Conservation (phyloP, 805 yeast species). For the Isabelozyma rhagii region DNA sequence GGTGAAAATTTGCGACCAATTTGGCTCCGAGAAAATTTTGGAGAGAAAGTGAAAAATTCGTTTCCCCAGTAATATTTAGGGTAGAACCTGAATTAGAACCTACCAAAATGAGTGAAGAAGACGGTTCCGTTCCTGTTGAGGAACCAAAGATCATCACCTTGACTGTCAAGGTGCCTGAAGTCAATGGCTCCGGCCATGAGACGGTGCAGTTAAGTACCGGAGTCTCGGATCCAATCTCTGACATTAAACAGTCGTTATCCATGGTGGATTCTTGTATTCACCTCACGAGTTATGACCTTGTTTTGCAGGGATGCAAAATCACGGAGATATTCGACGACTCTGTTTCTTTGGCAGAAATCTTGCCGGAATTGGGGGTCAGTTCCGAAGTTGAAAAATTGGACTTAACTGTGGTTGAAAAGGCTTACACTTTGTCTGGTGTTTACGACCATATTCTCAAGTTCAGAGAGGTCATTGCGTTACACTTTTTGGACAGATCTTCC, state of each 20-base stretch:
- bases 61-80: conserved; percentile 1
- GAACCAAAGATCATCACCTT: conserved; percentile 16
- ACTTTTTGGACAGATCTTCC: conserved; percentile 41
- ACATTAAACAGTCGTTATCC: conserved; percentile 56
- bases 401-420: conserved; percentile 47
- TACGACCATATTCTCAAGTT: conserved; percentile 60
- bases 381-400: conserved; percentile 24
- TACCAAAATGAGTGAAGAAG: conserved; percentile 6
- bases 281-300: conserved; percentile 57
- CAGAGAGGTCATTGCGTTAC: conserved; percentile 59
- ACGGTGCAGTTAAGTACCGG: conserved; percentile 28
- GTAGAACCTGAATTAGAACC: conserved; percentile 9
- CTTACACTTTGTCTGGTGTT: conserved; percentile 60
- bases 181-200: conserved; percentile 7
- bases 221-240: conserved; percentile 49
- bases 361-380: conserved; percentile 13
- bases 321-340: conserved; percentile 26
- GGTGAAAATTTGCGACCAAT: background rate
- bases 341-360: conserved; percentile 20
- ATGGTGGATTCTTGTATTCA: conserved; percentile 56
- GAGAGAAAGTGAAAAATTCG: conserved; percentile 3
- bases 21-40: background rate
- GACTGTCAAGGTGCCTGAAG: conserved; percentile 15
- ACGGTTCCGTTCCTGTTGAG: conserved; percentile 8
- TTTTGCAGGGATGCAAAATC: conserved; percentile 29